Evolutionary conservation across 345 rosid species (phyloP), one percentile per base, ranked within the genome.

Genomic region (Leavenworthia alabamica): DNA sequence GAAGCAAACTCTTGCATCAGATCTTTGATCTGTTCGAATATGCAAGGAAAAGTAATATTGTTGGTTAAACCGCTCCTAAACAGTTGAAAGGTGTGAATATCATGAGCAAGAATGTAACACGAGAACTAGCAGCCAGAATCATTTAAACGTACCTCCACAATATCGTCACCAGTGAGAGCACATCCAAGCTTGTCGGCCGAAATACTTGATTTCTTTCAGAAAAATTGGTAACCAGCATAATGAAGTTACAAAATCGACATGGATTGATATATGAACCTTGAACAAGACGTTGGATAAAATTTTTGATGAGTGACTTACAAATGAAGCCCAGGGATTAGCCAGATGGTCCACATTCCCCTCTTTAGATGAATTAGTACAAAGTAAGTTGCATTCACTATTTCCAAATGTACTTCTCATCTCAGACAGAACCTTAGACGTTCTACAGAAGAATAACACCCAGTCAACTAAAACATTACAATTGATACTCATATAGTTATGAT

Each of bases 381-480:
- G 90, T 68, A 93, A 67, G 49, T 83, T 83, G 74, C 95, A 87
- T 24, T 84, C 86, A 68, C 73, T 80, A 56, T 77, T 71, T 19
- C 96, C 99, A 77, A 85, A 90, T 33, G 95, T 81, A 77, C 76
- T 81, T 80, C 81, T 85, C 99, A 93, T 89, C 61, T 93, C 97
- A 53, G 83, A 60, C 49, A 87, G 72, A 70, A 90, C 77, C 79
- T 80, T 85, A 29, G 84, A 64, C 64, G 92, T 92, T 81, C 99
- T 93, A 83, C 51, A 79, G 52, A 71, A 69, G 29, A 81, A 39
- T 16, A 45, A 17, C 64, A 69, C 52, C 65, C 27, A 60, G 56
- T 71, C 17, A 54, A 53, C 50, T 54, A 62, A 7, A 50, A 14
- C 14, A 39, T 37, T 44, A 45, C 61, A 64, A 19, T 49, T 35